These are phyloP conservation scores for Aspergillus ostianus DNA, from an alignment of 495 filamentous ascomycete genomes.

Conservation along the genomic window DNA sequence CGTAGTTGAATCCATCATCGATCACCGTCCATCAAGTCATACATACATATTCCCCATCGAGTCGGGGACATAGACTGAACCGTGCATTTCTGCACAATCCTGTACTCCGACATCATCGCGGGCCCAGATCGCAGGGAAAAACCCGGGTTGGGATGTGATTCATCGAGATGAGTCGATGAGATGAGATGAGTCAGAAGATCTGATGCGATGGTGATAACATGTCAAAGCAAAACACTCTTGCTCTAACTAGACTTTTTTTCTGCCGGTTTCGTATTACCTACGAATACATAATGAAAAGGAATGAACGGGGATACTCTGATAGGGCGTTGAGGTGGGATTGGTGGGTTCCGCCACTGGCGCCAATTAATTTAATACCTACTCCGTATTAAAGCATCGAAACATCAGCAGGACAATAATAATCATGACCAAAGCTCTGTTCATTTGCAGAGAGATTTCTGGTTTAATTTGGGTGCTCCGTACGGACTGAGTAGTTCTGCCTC, in stretches of 20 bases:
- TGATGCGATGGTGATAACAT: not conserved
- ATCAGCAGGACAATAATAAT: too few species aligned
- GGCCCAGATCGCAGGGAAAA: not conserved
- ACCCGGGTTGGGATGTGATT: conserved; percentile 1
- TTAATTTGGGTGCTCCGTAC: not conserved
- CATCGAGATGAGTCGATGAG: conserved; percentile 8
- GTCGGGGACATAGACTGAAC: conserved; percentile 21
- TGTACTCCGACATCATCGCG: conserved; percentile 11
- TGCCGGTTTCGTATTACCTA: not conserved
- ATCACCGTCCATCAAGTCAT: not conserved
- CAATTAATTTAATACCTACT: too few species aligned
- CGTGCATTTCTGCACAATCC: conserved; percentile 21
- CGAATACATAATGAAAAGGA: too few species aligned
- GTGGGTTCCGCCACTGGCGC: not conserved
- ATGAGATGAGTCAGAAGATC: conserved; percentile 11
- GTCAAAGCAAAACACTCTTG: too few species aligned
- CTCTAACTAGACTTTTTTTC: too few species aligned
- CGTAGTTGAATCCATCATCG: too few species aligned
- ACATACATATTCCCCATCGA: conserved; percentile 11
- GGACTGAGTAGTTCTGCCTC: not conserved
- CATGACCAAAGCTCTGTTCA: not conserved
- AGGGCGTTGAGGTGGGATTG: not conserved
- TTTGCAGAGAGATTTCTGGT: not conserved
- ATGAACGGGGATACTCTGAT: too few species aligned
- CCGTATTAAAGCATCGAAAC: too few species aligned